phyloP scores from a whole-genome alignment of 495 filamentous ascomycete species.

The Podospora anserina region DNA sequence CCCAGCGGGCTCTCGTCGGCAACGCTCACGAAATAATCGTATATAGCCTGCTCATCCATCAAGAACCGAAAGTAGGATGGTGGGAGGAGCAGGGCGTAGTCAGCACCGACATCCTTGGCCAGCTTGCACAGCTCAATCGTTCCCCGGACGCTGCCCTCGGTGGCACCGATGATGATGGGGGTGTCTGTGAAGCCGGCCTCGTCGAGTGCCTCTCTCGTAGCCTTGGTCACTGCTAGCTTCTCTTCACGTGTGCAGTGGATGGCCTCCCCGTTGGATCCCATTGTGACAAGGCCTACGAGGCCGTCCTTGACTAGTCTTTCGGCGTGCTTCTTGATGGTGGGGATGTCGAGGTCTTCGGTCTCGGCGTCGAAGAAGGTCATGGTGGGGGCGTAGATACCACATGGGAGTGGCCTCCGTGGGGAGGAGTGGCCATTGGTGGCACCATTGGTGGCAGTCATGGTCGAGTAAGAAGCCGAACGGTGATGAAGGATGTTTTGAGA shows the following conservation, averaged over 20 bases:
- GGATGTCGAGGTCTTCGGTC: conserved; percentile 79
- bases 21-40: conserved; percentile 72
- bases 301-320: conserved; percentile 78
- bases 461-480: conserved; percentile 10
- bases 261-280: conserved; percentile 89
- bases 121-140: conserved; percentile 72
- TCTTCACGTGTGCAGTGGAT: conserved; percentile 76
- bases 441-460: conserved; percentile 41
- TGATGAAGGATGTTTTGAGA: background rate
- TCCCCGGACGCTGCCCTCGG: conserved; percentile 72
- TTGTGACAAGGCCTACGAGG: conserved; percentile 77
- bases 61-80: conserved; percentile 80
- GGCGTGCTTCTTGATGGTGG: conserved; percentile 73
- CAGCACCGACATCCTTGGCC: conserved; percentile 65
- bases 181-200: conserved; percentile 72
- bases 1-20: conserved; percentile 73
- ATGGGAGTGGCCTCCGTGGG: conserved; percentile 62
- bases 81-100: conserved; percentile 73
- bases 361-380: conserved; percentile 85
- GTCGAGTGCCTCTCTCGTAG: conserved; percentile 79
- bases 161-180: conserved; percentile 77
- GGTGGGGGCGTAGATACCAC: conserved; percentile 84
- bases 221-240: conserved; percentile 69
- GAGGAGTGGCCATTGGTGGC: conserved; percentile 38
- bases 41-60: conserved; percentile 73